Evolutionary conservation across 441 rosid species (phyloP).

Genomic region (Populus trichocarpa): DNA sequence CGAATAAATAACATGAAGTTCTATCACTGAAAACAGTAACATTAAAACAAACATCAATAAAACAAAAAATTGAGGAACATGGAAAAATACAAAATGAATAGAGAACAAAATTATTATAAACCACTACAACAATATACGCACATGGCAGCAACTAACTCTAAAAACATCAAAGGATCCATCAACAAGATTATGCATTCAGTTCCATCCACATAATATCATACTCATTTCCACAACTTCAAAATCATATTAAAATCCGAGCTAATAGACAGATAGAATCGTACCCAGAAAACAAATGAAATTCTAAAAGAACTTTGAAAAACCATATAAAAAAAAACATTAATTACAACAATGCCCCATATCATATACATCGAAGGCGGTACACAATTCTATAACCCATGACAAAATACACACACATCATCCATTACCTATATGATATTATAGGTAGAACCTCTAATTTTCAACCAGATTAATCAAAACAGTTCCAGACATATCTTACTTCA

Average conservation of each 20-base stretch:
- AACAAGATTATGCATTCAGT: neutral
- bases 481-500: neutral
- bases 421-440: neutral
- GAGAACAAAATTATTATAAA: neutral
- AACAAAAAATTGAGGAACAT: neutral
- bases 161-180: neutral
- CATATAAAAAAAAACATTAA: neutral
- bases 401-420: neutral
- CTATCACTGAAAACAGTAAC: neutral
- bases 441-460: neutral
- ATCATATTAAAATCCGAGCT: neutral
- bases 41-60: neutral
- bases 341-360: neutral
- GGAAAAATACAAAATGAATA: neutral
- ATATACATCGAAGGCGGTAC: neutral
- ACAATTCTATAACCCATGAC: neutral
- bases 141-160: neutral
- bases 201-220: neutral
- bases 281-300: neutral
- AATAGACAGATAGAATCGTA: neutral
- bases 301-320: too few relatives aligned
- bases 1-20: neutral
- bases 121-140: neutral
- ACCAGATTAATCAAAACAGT: neutral
- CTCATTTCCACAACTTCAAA: neutral